A percentile compares a stretch with the other conserved stretches of the same genome.
Conservation (phyloP, 2,329 filamentous ascomycete genomes). For the Sclerotinia glacialis region DNA sequence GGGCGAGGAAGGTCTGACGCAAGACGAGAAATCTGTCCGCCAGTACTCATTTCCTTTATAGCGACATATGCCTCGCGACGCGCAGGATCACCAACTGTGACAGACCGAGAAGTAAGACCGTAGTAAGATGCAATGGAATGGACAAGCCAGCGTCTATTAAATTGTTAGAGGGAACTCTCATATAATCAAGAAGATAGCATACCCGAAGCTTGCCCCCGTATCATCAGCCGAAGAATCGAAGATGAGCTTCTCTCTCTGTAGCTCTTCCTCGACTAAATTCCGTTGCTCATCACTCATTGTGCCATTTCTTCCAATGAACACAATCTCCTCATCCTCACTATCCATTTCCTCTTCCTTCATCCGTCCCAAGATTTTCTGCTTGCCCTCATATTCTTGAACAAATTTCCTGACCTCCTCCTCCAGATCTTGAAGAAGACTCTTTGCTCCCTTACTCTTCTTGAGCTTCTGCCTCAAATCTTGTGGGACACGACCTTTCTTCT, state of each 20-base stretch:
- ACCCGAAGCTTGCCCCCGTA: conserved; percentile 73
- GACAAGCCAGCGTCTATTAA: conserved; percentile 77
- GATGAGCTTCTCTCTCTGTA: conserved; percentile 65
- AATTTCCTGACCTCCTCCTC: conserved; percentile 82
- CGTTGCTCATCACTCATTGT: conserved; percentile 53
- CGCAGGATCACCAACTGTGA: conserved; percentile 67
- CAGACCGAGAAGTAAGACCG: conserved; percentile 76
- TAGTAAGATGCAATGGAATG: conserved; percentile 93
- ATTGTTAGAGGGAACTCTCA: conserved; percentile 26
- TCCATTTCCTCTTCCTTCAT: conserved; percentile 43
- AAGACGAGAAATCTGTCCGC: conserved; percentile 25
- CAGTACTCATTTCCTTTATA: conserved; percentile 50
- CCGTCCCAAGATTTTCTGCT: conserved; percentile 25
- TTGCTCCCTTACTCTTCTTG: conserved; percentile 75
- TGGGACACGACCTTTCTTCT: conserved; percentile 61
- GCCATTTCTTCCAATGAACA: conserved; percentile 74
- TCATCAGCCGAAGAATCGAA: conserved; percentile 78
- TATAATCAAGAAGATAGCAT: conserved; percentile 41
- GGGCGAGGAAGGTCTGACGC: conserved; percentile 53
- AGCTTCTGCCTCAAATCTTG: conserved; percentile 76
- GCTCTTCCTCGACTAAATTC: conserved; percentile 52
- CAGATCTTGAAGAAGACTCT: conserved; percentile 74
- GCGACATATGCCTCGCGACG: conserved; percentile 82
- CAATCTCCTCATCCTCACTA: conserved; percentile 78
- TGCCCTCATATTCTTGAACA: conserved; percentile 58